phyloP scores from a whole-genome alignment of 148 eudicot species.

The Beta vulgaris region DNA sequence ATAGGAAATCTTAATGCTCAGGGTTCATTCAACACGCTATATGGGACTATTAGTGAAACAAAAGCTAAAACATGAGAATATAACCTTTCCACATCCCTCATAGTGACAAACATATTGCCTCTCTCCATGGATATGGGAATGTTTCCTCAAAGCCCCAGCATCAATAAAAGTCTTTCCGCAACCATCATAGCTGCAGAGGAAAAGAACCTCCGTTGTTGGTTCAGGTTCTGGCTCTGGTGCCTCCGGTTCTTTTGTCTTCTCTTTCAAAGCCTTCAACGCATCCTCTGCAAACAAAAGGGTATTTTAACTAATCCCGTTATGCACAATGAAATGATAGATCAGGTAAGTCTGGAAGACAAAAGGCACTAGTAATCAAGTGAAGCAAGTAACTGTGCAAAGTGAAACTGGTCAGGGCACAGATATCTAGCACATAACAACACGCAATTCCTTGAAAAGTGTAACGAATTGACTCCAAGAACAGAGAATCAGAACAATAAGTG shows the following conservation, averaged over 20 bases:
- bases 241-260: slow-evolving; percentile 61
- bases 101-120: slow-evolving; percentile 85
- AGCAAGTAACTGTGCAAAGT: neutral
- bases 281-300: slow-evolving; percentile 40
- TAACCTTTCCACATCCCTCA: slow-evolving; percentile 83
- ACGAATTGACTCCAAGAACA: no score
- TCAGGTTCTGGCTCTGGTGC: slow-evolving; percentile 81
- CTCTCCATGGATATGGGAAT: slow-evolving; percentile 95
- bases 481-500: no score
- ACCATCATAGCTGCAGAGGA: slow-evolving; percentile 91
- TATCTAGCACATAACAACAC: neutral
- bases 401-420: neutral
- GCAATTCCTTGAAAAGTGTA: neutral
- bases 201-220: slow-evolving; percentile 97
- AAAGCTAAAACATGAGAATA: slow-evolving; percentile 2
- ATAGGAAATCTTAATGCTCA: neutral
- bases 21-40: neutral
- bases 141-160: slow-evolving; percentile 93
- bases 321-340: neutral
- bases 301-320: neutral
- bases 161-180: slow-evolving; percentile 98
- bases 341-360: neutral
- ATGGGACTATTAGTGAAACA: neutral
- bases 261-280: slow-evolving; percentile 64
- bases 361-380: neutral